A percentile compares a stretch with the other conserved stretches of the same genome.
Evolutionary conservation across 2,329 filamentous ascomycete species (phyloP).

Genomic region (Verticillium nubilum): DNA sequence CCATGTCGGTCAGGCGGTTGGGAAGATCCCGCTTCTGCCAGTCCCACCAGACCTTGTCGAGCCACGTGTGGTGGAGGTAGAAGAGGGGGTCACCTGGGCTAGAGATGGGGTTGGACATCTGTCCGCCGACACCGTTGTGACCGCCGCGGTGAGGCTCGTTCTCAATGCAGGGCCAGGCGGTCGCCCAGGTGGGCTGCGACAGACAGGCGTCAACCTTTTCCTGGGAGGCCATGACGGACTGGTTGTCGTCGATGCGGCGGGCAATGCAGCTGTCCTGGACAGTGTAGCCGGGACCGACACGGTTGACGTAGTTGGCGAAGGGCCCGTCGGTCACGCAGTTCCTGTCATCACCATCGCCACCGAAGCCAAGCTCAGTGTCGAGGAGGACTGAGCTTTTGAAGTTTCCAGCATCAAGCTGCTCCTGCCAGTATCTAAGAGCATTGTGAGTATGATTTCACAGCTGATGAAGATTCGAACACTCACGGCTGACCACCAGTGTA

Average conservation of each 20-base stretch:
- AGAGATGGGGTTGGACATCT: constrained; percentile 12
- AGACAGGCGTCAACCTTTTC: not conserved
- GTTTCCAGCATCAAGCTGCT: constrained; percentile 5
- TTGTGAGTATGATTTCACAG: not conserved
- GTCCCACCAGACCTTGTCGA: constrained; percentile 19
- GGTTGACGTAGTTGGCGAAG: constrained; percentile 7
- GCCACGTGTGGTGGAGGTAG: constrained; percentile 19
- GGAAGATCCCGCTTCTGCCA: constrained; percentile 14
- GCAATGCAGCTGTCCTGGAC: constrained; percentile 1
- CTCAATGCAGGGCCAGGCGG: constrained; percentile 21
- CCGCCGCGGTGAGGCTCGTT: constrained; percentile 18
- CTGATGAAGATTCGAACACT: not conserved
- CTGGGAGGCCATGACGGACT: not conserved
- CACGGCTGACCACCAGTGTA: constrained; percentile 21
- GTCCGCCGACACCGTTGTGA: constrained; percentile 17
- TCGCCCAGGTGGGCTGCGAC: not conserved
- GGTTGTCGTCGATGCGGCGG: not conserved
- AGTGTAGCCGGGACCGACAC: constrained; percentile 12
- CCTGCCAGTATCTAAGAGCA: constrained; percentile 7
- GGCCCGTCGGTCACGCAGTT: not conserved
- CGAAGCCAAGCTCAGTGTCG: constrained; percentile 9
- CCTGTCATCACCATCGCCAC: constrained; percentile 6
- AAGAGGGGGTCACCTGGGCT: constrained; percentile 25
- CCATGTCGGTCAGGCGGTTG: constrained; percentile 3
- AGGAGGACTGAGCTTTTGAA: constrained; percentile 8